Evolutionary conservation across 768 basidiomycete species (phyloP).

Genomic region (Trametes meyenii): DNA sequence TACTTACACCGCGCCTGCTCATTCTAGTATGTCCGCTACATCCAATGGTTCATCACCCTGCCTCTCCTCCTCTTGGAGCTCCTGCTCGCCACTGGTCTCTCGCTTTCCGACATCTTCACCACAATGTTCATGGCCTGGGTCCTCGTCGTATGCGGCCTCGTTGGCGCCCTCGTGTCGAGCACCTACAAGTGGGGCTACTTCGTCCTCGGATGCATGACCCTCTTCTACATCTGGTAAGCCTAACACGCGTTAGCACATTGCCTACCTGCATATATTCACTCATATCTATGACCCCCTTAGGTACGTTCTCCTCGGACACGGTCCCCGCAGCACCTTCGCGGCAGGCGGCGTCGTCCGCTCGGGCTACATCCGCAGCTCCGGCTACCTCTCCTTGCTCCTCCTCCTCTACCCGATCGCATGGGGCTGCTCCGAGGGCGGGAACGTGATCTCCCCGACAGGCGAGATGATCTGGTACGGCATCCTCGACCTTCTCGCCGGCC

Average conservation of each 20-base stretch:
- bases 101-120: constrained; percentile 51
- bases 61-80: constrained; percentile 52
- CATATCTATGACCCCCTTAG: constrained; percentile 1
- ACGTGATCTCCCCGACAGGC: constrained; percentile 49
- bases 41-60: constrained; percentile 60
- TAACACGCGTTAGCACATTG: constrained; percentile 17
- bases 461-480: constrained; percentile 64
- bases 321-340: constrained; percentile 33
- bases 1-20: neutral
- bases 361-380: constrained; percentile 39
- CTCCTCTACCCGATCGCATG: constrained; percentile 59
- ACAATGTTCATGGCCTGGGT: constrained; percentile 50
- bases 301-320: constrained; percentile 32
- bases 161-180: constrained; percentile 53
- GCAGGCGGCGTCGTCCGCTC: constrained; percentile 28
- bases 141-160: constrained; percentile 48
- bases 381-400: constrained; percentile 55
- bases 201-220: constrained; percentile 47
- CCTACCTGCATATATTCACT: no score
- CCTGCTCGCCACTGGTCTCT: constrained; percentile 48
- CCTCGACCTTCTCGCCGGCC: constrained; percentile 45
- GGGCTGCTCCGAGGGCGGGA: constrained; percentile 57
- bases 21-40: constrained; percentile 52
- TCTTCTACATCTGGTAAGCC: constrained; percentile 53
- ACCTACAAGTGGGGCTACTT: constrained; percentile 60